These are phyloP conservation scores for Penstemon davidsonii DNA, from an alignment of 257 asterid species.

Conservation along the genomic window DNA sequence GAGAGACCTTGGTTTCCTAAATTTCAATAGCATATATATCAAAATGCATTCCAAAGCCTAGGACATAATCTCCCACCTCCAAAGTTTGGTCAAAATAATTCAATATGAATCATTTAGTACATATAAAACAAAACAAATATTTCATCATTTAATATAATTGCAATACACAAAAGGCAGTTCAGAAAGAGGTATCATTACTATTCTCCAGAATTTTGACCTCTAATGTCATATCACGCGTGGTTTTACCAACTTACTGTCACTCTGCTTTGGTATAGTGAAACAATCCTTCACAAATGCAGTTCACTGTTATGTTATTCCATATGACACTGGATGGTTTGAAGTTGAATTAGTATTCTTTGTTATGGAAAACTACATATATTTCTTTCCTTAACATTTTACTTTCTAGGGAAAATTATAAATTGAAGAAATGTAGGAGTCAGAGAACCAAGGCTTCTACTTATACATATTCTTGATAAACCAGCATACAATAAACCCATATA, in stretches of 20 bases:
- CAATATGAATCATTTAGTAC: too few relatives aligned
- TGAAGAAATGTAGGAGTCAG: background rate
- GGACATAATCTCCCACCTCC: too few relatives aligned
- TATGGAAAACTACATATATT: background rate
- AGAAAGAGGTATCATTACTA: background rate
- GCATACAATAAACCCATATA: background rate
- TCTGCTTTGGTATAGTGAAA: background rate
- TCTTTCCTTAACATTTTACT: background rate
- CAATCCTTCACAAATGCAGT: too few relatives aligned
- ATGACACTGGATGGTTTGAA: background rate
- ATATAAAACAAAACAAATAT: too few relatives aligned
- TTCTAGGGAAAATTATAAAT: slow-evolving; percentile 1
- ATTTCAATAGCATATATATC: background rate
- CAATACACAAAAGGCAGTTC: background rate
- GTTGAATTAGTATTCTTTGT: background rate
- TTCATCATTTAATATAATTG: background rate
- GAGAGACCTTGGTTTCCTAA: background rate
- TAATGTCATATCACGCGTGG: background rate
- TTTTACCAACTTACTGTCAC: background rate
- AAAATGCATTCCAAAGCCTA: background rate
- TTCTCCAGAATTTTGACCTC: background rate
- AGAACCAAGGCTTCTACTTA: slow-evolving; percentile 10
- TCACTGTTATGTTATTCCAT: too few relatives aligned
- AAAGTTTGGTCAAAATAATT: too few relatives aligned
- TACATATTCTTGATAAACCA: slow-evolving; percentile 15